Evolutionary conservation across 352 stramenopile genomes (phyloP), one percentile per base, ranked within the genome.

Genomic region (Pythium insidiosum): DNA sequence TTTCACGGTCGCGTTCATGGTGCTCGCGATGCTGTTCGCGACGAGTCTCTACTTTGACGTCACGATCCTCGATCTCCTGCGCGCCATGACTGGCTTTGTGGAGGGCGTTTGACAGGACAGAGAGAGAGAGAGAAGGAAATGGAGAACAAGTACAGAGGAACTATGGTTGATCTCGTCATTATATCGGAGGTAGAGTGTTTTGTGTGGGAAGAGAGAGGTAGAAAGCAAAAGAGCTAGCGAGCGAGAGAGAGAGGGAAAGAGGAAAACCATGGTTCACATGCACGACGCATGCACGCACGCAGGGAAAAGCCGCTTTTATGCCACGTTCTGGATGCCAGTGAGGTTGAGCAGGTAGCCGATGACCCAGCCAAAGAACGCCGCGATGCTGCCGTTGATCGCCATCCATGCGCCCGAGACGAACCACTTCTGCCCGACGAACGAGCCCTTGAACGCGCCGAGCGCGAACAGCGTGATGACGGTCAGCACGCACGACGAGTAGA

Each of bases 391-490:
- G 53, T 91, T 91, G 36, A 88, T 60, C 0, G 75, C 75, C 79
- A 91, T 91, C 38, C 70, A 89, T 18, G 50, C 38, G 22, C 79
- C 79, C 2, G 73, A 66, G 42, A 64, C 57, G 47, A 52, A 83
- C 79, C 80, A 89, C 56, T 78, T 59, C 59, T 91, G 79, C 23
- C 79, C 79, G 0, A 91, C 79, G 38, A 88, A 89, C 49, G 56
- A 82, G 23, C 74, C 78, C 70, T 98, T 98, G 21, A 97, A 75
- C 16, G 84, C 89, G 38, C 94, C 94, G 46, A 98, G 66, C 12
- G 94, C 35, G 60, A 98, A 98, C 15, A 98, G 63, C 26, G 95
- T 96, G 43, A 96, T 60, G 26, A 88, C 88, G 5, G 94, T 98
- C 12, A 97, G 73, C 37, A 93, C 61, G 63, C 93, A 98, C n/a